A percentile compares a stretch with the other conserved stretches of the same genome.
Conservation (phyloP, 345 rosid genomes). For the Streptanthus diversifolius region DNA sequence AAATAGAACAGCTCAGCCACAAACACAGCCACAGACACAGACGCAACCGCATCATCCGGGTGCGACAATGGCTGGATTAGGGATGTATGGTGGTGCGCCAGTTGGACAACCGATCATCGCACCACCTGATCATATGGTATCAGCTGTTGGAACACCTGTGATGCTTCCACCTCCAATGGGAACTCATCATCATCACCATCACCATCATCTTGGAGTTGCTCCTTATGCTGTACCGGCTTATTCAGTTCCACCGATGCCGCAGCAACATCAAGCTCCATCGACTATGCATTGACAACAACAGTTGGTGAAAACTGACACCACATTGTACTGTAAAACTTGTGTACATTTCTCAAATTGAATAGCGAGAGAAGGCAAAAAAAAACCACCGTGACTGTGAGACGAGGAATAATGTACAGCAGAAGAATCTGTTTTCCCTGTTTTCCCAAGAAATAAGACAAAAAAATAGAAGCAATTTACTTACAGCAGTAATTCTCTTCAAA, state of each 20-base stretch:
- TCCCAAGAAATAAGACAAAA: too few relatives aligned
- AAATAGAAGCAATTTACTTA: too few relatives aligned
- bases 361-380: background rate
- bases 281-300: slow-evolving; percentile 50
- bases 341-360: slow-evolving; percentile 19
- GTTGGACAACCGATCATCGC: slow-evolving; percentile 65
- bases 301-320: slow-evolving; percentile 25
- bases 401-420: slow-evolving; percentile 23
- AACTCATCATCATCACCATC: slow-evolving; percentile 43
- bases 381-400: background rate
- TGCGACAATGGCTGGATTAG: slow-evolving; percentile 48
- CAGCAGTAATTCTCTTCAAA: too few relatives aligned
- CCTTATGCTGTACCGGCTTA: slow-evolving; percentile 69
- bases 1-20: slow-evolving; percentile 34
- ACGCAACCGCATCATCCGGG: slow-evolving; percentile 44
- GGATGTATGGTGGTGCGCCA: slow-evolving; percentile 66
- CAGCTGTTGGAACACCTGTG: slow-evolving; percentile 86
- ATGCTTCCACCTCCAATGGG: slow-evolving; percentile 71
- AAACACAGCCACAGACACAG: slow-evolving; percentile 31
- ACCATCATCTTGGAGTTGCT: slow-evolving; percentile 46
- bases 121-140: slow-evolving; percentile 63
- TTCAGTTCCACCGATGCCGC: slow-evolving; percentile 57
- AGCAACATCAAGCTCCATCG: slow-evolving; percentile 52
- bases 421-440: slow-evolving; percentile 1
- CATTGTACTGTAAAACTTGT: slow-evolving; percentile 19